These are phyloP conservation scores for Sporothrix pseudoabietina DNA, from an alignment of 2,329 filamentous ascomycete species.

Conservation along the genomic window DNA sequence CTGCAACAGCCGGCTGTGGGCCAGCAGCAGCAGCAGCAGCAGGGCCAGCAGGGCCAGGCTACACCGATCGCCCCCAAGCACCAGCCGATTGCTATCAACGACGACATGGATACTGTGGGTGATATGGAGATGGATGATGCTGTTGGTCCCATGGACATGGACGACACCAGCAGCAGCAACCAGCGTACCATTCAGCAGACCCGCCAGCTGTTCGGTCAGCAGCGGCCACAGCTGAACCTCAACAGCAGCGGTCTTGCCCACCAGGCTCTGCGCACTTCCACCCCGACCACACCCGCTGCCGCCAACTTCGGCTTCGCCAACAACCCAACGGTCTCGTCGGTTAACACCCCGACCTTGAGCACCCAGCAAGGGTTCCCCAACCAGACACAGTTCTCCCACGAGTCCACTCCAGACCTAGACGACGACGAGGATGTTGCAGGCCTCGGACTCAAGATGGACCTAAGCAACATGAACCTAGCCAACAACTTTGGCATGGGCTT, in stretches of 20 bases:
- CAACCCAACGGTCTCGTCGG: constrained; percentile 94
- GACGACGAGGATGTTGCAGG: constrained; percentile 74
- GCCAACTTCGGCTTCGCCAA: constrained; percentile 79
- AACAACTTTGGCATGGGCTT: constrained; percentile 56
- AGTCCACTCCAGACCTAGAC: constrained; percentile 64
- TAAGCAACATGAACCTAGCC: constrained; percentile 58
- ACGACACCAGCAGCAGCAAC: constrained; percentile 47
- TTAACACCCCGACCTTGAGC: constrained; percentile 89
- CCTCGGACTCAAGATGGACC: constrained; percentile 59
- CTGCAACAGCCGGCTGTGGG: constrained; percentile 48
- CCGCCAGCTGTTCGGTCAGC: constrained; percentile 67
- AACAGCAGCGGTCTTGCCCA: constrained; percentile 74
- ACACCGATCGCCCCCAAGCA: constrained; percentile 34
- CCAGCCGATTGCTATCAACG: constrained; percentile 47
- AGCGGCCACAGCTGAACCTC: constrained; percentile 73
- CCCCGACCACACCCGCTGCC: constrained; percentile 80
- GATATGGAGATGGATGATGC: constrained; percentile 98
- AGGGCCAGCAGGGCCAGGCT: constrained; percentile 36
- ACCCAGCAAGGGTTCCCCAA: constrained; percentile 67
- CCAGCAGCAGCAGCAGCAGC: constrained; percentile 34
- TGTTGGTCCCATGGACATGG: constrained; percentile 65
- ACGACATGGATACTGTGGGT: constrained; percentile 82
- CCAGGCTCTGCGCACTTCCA: constrained; percentile 80
- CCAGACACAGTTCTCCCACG: constrained; percentile 50
- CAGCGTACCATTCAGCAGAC: constrained; percentile 69